phyloP scores from a whole-genome alignment of 140 eudicot genomes.

The Ambrosia hybrid region DNA sequence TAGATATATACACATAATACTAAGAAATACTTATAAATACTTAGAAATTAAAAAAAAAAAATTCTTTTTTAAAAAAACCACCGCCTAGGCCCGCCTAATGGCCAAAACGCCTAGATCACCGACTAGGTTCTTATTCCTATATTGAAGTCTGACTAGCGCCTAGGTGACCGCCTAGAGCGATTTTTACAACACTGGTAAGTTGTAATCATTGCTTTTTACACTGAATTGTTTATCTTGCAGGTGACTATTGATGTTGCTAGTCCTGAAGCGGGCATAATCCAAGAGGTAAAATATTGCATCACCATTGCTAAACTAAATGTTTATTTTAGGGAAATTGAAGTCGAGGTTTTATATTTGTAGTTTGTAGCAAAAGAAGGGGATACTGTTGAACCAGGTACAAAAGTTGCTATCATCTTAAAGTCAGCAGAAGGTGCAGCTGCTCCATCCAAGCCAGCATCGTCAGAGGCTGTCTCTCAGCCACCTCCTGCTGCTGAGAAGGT shows the following conservation, averaged over 20 bases:
- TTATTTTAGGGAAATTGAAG: conserved; percentile 16
- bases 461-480: conserved; percentile 47
- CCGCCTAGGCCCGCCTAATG: too few relatives aligned
- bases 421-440: conserved; percentile 73
- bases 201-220: not conserved
- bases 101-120: too few relatives aligned
- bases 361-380: conserved; percentile 92
- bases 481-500: conserved; percentile 43
- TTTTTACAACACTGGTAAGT: not conserved
- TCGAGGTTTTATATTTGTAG: conserved; percentile 39
- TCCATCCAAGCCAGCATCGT: conserved; percentile 67
- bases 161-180: too few relatives aligned
- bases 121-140: too few relatives aligned
- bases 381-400: conserved; percentile 89
- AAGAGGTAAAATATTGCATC: conserved; percentile 53
- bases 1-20: too few relatives aligned
- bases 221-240: conserved; percentile 8
- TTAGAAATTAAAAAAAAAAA: too few relatives aligned
- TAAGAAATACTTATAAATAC: too few relatives aligned
- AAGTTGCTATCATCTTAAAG: conserved; percentile 76
- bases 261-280: conserved; percentile 92
- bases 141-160: too few relatives aligned
- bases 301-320: not conserved
- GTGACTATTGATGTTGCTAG: conserved; percentile 93
- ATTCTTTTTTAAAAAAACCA: too few relatives aligned